phyloP scores from a whole-genome alignment of 2,329 filamentous ascomycete genomes.

The Fusarium sp. region DNA sequence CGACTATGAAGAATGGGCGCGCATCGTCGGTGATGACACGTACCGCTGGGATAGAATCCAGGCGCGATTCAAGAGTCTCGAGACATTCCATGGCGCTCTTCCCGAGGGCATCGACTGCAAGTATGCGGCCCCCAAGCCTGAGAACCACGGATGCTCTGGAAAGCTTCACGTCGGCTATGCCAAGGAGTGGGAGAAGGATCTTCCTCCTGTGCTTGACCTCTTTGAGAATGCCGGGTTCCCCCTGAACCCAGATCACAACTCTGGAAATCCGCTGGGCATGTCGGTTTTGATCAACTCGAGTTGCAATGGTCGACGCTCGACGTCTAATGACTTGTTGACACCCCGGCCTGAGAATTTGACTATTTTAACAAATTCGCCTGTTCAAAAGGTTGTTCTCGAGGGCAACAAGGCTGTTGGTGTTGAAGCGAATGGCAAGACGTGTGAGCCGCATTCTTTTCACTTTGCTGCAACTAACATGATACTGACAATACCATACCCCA shows the following conservation, averaged over 20 bases:
- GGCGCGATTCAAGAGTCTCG: constrained; percentile 60
- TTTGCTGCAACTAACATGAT: background rate
- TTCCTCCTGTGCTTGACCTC: constrained; percentile 55
- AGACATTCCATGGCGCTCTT: constrained; percentile 59
- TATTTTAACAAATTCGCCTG: constrained; percentile 27
- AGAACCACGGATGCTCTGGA: constrained; percentile 60
- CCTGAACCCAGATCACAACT: constrained; percentile 65
- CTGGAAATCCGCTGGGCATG: constrained; percentile 66
- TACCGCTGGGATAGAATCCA: constrained; percentile 65
- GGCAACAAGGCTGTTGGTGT: constrained; percentile 33
- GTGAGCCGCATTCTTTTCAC: constrained; percentile 1
- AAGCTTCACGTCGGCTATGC: constrained; percentile 59
- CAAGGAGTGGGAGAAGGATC: constrained; percentile 58
- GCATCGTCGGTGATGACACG: constrained; percentile 61
- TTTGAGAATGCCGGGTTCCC: constrained; percentile 59
- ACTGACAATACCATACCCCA: background rate
- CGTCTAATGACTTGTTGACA: constrained; percentile 59
- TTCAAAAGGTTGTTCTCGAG: constrained; percentile 32
- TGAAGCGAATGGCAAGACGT: constrained; percentile 28
- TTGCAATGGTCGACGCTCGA: constrained; percentile 58
- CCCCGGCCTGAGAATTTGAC: constrained; percentile 55
- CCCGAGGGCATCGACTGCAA: constrained; percentile 51
- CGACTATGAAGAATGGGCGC: constrained; percentile 71
- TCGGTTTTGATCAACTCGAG: constrained; percentile 59
- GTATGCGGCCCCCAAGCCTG: constrained; percentile 56